Evolutionary conservation across 2,329 filamentous ascomycete species (phyloP).

Genomic region (Penicillium griseofulvum): DNA sequence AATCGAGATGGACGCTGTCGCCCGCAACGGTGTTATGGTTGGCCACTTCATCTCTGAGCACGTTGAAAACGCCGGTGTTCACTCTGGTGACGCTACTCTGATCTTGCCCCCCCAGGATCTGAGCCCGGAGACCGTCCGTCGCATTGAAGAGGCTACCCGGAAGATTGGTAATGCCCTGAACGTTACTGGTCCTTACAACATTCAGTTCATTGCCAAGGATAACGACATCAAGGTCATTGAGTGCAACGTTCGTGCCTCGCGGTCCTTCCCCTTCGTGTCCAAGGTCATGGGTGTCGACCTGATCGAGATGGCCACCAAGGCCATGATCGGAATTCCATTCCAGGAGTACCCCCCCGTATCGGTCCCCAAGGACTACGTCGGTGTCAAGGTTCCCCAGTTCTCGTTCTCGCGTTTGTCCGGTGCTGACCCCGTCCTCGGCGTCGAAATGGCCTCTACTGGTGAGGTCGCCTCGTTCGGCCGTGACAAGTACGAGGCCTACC

Average conservation of each 20-base stretch:
- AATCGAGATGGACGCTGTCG: constrained; percentile 99
- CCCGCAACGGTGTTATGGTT: constrained; percentile 81
- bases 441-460: constrained; percentile 98
- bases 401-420: constrained; percentile 96
- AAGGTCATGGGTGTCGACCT: constrained; percentile 98
- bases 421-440: constrained; percentile 91
- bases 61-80: constrained; percentile 96
- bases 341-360: constrained; percentile 75
- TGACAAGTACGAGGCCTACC: constrained; percentile 95
- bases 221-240: constrained; percentile 99
- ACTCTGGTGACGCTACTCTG: constrained; percentile 94
- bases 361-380: constrained; percentile 78
- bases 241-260: constrained; percentile 93
- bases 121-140: constrained; percentile 78
- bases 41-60: constrained; percentile 98
- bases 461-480: constrained; percentile 95
- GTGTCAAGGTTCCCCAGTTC: constrained; percentile 98
- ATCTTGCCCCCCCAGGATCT: constrained; percentile 94
- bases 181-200: constrained; percentile 96
- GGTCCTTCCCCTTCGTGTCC: constrained; percentile 96
- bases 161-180: constrained; percentile 95
- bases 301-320: constrained; percentile 98
- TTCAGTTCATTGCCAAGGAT: constrained; percentile 99
- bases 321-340: constrained; percentile 83
- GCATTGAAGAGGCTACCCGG: constrained; percentile 90